Base-by-base conservation (phyloP, 169 alveolate species). In the Perkinsus marinus region DNA sequence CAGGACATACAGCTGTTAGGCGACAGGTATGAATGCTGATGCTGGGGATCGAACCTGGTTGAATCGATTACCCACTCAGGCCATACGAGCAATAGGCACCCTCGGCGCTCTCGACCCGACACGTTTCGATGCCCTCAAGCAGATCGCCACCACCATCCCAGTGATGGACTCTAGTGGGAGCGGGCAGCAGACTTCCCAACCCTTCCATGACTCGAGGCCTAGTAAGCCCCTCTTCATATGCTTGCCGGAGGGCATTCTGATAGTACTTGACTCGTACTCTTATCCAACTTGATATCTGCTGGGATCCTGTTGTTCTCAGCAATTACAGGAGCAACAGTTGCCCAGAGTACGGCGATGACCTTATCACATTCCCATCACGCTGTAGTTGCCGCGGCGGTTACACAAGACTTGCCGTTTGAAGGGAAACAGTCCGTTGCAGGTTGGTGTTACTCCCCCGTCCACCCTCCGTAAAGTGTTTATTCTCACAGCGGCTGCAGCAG, bases 101-200 rank as follows among this genome's bases (percentile, higher is more conserved):
- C 68, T 89, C 36, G 91, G 91, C 43, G 91, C 91, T 17, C 91
- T 89, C 3, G 91, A 89, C 91, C 91, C 91, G 39, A 38, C 16
- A n/a, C 22, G 91, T 5, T 89, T 39, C 36, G 68, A 89, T 26
- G 68, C 39, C 36, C 91, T 89, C 39, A 41, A 89, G 39, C 90
- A 38, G 17, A 30, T 69, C 19, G 43, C 90, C 17, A 30, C 90
- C 17, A 30, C 34, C 39, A 69, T 38, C 16, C 90, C 39, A 26
- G 79, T 26, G 79, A 57, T 57, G 26, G 79, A 57, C 34, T 19
- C 79, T 26, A 0, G 36, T 26, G 26, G 37, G 3, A 26, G 37
- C 22, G 79, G 79, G 3, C 79, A 57, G 79, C 79, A n/a, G n/a
- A n/a, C 34, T 13, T 13, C 5, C 26, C 79, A 57, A 57, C 79